A percentile compares a stretch with the other conserved stretches of the same genome.
phyloP scores from a whole-genome alignment of 306 rosid species.

The Sicyos baderoa region DNA sequence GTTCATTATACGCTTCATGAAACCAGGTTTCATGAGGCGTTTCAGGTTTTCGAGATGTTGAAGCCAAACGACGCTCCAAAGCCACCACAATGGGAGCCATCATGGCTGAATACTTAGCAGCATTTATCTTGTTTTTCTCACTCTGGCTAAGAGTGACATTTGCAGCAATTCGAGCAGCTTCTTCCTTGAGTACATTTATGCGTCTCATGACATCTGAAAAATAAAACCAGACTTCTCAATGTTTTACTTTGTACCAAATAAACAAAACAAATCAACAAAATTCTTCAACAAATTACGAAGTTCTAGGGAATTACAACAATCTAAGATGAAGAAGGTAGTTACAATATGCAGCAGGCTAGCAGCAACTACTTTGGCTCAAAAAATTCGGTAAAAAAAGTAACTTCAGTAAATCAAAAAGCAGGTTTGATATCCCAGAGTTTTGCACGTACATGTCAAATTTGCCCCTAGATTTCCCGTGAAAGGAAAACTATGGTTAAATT shows the following conservation, averaged over 20 bases:
- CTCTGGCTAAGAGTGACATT: conserved; percentile 80
- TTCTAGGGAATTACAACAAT: background rate
- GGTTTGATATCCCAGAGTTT: background rate
- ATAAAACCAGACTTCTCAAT: conserved; percentile 21
- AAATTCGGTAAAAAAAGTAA: background rate
- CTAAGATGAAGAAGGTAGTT: background rate
- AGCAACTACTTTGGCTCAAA: background rate
- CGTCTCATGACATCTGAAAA: conserved; percentile 91
- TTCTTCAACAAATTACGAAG: background rate
- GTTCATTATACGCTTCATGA: conserved; percentile 73
- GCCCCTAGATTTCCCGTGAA: background rate
- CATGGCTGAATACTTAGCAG: conserved; percentile 96
- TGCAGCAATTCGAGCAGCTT: conserved; percentile 87
- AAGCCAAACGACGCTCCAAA: conserved; percentile 86
- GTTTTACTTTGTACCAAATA: conserved; percentile 11
- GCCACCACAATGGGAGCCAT: conserved; percentile 99
- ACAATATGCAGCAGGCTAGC: conserved; percentile 5
- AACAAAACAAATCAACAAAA: conserved; percentile 13
- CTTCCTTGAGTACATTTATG: conserved; percentile 79
- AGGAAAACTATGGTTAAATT: conserved; percentile 1
- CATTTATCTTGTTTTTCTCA: conserved; percentile 85
- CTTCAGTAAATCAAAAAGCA: background rate
- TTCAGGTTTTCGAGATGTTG: conserved; percentile 89
- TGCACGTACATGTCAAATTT: background rate
- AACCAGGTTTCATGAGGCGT: conserved; percentile 97